Base-by-base conservation (phyloP, 2,329 filamentous ascomycete genomes). In the Colletotrichum chrysophilum region DNA sequence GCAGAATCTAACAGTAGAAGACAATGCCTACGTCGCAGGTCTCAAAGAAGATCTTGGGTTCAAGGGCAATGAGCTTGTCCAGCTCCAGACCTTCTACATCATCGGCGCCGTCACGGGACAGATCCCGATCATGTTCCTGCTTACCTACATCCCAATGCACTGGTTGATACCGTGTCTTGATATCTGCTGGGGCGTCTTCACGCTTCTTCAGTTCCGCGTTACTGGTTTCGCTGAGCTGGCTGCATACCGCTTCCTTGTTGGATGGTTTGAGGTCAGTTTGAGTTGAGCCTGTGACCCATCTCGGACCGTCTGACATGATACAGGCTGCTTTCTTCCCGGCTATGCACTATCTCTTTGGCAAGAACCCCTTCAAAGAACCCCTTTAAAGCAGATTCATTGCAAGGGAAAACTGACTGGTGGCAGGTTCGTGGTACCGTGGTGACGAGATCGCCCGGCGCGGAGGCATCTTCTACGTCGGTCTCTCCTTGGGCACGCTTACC, bases 101-200 rank as follows among this genome's bases (percentile, higher is more conserved):
- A 74, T 80, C 26, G 79, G 80, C 16, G 76, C 78, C 34, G 64
- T 79, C 10, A 77, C 81, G 13, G 81, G 81, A 5, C 64, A 66
- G 81, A 79, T 66, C 81, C 84, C 66, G 77, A 84, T 76, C 76
- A 84, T n/a, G 73, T 84, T 34, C 82, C 79, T 28, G 77, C 79
- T 8, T 32, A 81, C 6, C 64, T 82, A 16, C 79, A 80, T 28
- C 81, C 82, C 5, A 36, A 79, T 26, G 78, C 80, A 69, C 79
- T 83, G 55, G 82, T 6, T 71, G 58, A 26, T 83, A 71, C 66
- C 81, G 77, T 66, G 72, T 80, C 5, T 75, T 76, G 89, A 91
- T 74, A 78, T 91, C 3, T 80, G 84, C 2, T 92, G 91, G 90
- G 89, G 89, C 0, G 80, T 91, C 34, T 89, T 92, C 75, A 92